Evolutionary conservation across 1,284 basidiomycete genomes (phyloP), one percentile per base, ranked within the genome.

Genomic region (Albatrellus sp.): DNA sequence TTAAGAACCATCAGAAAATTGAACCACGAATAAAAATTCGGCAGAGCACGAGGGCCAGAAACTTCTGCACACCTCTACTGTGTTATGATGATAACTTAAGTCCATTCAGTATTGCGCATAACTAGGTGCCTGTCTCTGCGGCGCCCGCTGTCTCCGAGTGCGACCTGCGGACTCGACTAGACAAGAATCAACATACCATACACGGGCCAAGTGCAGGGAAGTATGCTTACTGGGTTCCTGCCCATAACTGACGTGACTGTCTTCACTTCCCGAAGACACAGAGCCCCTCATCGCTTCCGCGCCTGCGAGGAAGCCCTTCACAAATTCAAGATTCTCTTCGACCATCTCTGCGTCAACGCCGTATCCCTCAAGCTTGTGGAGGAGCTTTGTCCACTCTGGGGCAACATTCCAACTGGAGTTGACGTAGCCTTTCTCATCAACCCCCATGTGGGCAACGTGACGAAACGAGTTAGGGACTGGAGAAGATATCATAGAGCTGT

Each of bases 361-460:
- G 54, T 77, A 70, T 20, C 69, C 72, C 34, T 73, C 70, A 8
- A 87, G 64, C 61, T 83, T 77, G 44, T 75, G 67, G 19, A 86
- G 65, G 46, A 87, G 62, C 40, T 70, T 64, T 48, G 73, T 76
- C 88, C 88, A 93, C 36, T 75, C 74, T 4, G 79, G 77, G 55
- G 90, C 86, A 29, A 91, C 74, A 52, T 80, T 81, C 48, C 75
- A 72, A 14, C 78, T 79, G 10, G 77, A 75, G 63, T 90, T 88
- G 42, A 88, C 77, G 42, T 60, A 59, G 2, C 77, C 77, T 42
- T 80, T 72, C 28, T 70, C 65, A 53, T 80, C 77, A 54, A 87
- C 75, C 9, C 90, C 90, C 63, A 94, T 83, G 61, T 94, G 91
- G 5, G 83, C 79, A 39, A 92, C 74, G 57, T 93, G 91, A 54